Evolutionary conservation across 345 rosid genomes (phyloP), one percentile per base, ranked within the genome.

Genomic region (Excoecaria agallocha): DNA sequence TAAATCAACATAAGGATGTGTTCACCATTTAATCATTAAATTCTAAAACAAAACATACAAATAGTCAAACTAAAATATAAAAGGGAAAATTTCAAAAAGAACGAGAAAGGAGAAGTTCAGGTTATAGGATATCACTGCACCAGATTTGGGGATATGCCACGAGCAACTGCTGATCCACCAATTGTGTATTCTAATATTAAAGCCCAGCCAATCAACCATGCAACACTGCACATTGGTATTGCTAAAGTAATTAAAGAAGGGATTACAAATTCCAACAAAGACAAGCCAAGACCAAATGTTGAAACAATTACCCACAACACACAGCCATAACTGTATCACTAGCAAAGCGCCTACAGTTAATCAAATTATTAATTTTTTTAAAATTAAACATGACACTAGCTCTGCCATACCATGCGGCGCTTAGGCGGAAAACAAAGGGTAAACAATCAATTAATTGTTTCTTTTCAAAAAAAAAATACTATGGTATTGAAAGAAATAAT

Each of bases 201-300:
- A 57, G 96, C 92, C 99, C 99, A 95, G 66, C 99, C 99, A 80
- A 93, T 84, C 80, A 95, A 81, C 99, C 99, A 95, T 52, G 99
- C 98, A 75, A 90, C 86, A 25, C 99, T 93, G 86, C n/a, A 73
- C n/a, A 73, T 70, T 39, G 17, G 56, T 15, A 66, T 51, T 20
- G 30, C 39, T 41, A 39, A 71, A 43, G 38, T 60, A n/a, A 77
- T 37, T 5, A 22, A 54, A 56, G 5, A 52, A 12, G 71, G 38
- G 17, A 70, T 63, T 66, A 38, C 16, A 37, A 35, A 30, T 45
- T 49, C 49, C 41, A 48, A 8, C 46, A 61, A 56, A 25, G 41
- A 60, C 24, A 62, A 12, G 9, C 50, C 6, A 38, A 57, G 17
- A 66, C 50, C 54, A 57, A 48, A 58, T 55, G 19, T 3, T 19